phyloP scores from a whole-genome alignment of 345 rosid species.

The Citrus cavaleriei region DNA sequence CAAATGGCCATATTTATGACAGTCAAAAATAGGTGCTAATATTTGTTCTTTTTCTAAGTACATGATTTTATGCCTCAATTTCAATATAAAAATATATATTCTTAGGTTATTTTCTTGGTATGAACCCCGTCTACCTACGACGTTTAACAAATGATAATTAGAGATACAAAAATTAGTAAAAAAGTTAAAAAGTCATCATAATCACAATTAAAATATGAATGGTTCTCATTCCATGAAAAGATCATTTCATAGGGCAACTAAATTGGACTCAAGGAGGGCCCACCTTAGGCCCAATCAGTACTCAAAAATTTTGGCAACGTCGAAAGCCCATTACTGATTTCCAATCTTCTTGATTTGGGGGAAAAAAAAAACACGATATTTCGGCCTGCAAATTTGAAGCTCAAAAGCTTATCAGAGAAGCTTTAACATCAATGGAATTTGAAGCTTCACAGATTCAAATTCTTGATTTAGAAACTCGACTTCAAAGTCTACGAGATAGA shows the following conservation, averaged over 20 bases:
- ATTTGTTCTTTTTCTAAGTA: neutral
- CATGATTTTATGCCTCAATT: too few relatives aligned
- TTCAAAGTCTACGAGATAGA: constrained; percentile 39
- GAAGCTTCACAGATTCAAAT: neutral
- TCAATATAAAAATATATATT: too few relatives aligned
- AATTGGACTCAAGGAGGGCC: neutral
- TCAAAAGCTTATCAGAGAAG: neutral
- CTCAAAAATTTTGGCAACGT: too few relatives aligned
- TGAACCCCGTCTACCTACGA: too few relatives aligned
- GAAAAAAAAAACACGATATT: neutral
- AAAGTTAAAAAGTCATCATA: too few relatives aligned
- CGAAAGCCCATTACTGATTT: neutral
- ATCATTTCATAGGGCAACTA: neutral
- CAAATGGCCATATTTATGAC: neutral
- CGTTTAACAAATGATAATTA: too few relatives aligned
- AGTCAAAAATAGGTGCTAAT: neutral
- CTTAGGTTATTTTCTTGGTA: too few relatives aligned
- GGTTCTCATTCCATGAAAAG: too few relatives aligned
- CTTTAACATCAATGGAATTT: neutral
- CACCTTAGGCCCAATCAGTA: too few relatives aligned
- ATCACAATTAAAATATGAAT: too few relatives aligned
- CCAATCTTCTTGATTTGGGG: neutral
- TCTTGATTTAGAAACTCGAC: constrained; percentile 1
- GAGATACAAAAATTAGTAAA: too few relatives aligned
- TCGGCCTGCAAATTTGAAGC: neutral